These are phyloP conservation scores for Podospora conica DNA, from an alignment of 495 filamentous ascomycete species.

Conservation along the genomic window DNA sequence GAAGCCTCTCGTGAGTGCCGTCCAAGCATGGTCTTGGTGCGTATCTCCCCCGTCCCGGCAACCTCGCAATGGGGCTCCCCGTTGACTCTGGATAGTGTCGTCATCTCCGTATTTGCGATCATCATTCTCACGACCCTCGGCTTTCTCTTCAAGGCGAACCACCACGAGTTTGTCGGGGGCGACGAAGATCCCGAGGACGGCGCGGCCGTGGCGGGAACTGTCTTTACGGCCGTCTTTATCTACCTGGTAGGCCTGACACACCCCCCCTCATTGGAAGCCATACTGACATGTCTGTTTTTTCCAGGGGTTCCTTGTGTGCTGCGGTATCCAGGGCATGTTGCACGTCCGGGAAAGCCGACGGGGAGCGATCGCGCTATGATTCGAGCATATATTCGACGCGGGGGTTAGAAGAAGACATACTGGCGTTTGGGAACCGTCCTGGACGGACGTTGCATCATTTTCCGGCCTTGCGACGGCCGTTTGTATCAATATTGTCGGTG, in stretches of 20 bases:
- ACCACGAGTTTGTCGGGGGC: slow-evolving; percentile 74
- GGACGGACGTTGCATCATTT: slow-evolving; percentile 8
- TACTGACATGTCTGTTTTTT: slow-evolving; percentile 9
- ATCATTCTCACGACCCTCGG: slow-evolving; percentile 81
- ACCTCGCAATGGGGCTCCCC: not conserved
- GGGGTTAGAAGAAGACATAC: slow-evolving; percentile 7
- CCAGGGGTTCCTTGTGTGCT: slow-evolving; percentile 85
- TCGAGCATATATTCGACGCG: not conserved
- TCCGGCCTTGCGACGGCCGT: slow-evolving; percentile 1
- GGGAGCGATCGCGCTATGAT: slow-evolving; percentile 71
- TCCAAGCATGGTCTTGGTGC: slow-evolving; percentile 94
- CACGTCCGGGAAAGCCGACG: slow-evolving; percentile 69
- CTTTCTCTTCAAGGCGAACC: slow-evolving; percentile 66
- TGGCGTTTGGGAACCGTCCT: slow-evolving; percentile 24
- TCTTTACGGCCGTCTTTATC: slow-evolving; percentile 78
- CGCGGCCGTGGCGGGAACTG: slow-evolving; percentile 67
- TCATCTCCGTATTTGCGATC: slow-evolving; percentile 84
- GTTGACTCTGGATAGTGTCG: slow-evolving; percentile 50
- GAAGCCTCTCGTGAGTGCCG: slow-evolving; percentile 84
- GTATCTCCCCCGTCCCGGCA: slow-evolving; percentile 7
- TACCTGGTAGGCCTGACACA: slow-evolving; percentile 62
- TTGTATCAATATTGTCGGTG: slow-evolving; percentile 8
- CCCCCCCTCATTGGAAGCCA: not conserved
- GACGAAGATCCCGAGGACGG: slow-evolving; percentile 68
- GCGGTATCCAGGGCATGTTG: slow-evolving; percentile 74